Percentiles rank a stretch among this genome's conserved stretches.
These are phyloP conservation scores for Orbilia blumenaviensis DNA, from an alignment of 2,329 filamentous ascomycete species.

Conservation along the genomic window DNA sequence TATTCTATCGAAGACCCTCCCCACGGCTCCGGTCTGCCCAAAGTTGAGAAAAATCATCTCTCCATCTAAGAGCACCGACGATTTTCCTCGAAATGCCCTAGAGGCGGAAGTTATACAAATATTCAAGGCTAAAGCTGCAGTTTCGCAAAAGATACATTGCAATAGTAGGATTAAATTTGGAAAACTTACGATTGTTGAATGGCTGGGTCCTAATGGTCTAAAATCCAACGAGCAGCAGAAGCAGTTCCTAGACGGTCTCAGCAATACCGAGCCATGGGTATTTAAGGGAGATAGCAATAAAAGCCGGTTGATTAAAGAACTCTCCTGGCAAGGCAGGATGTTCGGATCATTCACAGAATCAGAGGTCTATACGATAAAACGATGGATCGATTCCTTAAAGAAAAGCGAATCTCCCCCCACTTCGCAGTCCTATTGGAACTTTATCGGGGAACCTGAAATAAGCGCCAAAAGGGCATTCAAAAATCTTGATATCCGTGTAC, in stretches of 20 bases:
- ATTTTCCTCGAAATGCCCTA: background rate
- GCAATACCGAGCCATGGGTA: constrained; percentile 62
- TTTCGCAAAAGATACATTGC: constrained; percentile 62
- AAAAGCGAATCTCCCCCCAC: background rate
- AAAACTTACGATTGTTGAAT: constrained; percentile 60
- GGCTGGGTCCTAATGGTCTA: constrained; percentile 61
- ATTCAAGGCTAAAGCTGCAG: constrained; percentile 61
- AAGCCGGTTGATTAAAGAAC: constrained; percentile 62
- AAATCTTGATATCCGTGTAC: constrained; percentile 11
- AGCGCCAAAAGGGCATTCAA: background rate
- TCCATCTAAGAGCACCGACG: background rate
- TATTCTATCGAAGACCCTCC: constrained; percentile 59
- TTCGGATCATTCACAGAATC: constrained; percentile 65
- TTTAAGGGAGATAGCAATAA: constrained; percentile 61
- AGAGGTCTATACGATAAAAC: constrained; percentile 61
- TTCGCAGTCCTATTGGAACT: constrained; percentile 15
- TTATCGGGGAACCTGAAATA: constrained; percentile 4
- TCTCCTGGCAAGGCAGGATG: constrained; percentile 65
- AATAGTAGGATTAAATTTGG: constrained; percentile 62
- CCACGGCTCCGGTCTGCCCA: constrained; percentile 56
- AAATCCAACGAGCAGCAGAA: constrained; percentile 59
- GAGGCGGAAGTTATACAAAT: constrained; percentile 19
- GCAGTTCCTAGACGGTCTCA: constrained; percentile 61
- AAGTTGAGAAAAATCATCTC: background rate
- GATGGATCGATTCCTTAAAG: constrained; percentile 62